Evolutionary conservation across 352 stramenopile genomes (phyloP).

Genomic region (Hyaloperonospora brassicae): DNA sequence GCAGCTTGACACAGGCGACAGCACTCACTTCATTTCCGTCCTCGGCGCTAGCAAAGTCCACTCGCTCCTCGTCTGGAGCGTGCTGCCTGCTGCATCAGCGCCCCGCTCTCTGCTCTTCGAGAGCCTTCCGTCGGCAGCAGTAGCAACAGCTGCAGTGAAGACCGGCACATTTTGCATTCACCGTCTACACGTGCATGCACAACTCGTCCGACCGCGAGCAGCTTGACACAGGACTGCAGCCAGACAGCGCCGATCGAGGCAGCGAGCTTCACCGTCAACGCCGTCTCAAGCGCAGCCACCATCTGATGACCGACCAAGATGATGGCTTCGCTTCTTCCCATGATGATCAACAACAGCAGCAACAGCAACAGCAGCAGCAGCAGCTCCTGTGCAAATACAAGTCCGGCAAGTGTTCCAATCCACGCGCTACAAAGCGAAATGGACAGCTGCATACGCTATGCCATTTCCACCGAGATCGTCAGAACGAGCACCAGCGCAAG

Average conservation of each 20-base stretch:
- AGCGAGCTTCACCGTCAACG: conserved; percentile 28
- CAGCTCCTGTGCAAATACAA: conserved; percentile 80
- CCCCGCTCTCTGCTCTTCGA: conserved; percentile 8
- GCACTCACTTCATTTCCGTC: conserved; percentile 28
- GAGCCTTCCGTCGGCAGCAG: background rate
- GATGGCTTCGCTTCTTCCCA: conserved; percentile 28
- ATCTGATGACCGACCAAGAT: conserved; percentile 29
- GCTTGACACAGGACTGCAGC: conserved; percentile 24
- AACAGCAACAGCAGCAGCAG: conserved; percentile 31
- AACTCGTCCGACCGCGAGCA: conserved; percentile 24
- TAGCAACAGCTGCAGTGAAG: conserved; percentile 11
- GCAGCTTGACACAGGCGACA: conserved; percentile 7
- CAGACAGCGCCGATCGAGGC: conserved; percentile 23
- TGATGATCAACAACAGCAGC: conserved; percentile 25
- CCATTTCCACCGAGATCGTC: conserved; percentile 73
- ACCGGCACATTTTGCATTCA: background rate
- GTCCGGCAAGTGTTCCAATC: conserved; percentile 78
- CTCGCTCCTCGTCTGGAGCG: conserved; percentile 10
- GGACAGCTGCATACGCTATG: conserved; percentile 79
- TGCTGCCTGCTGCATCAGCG: conserved; percentile 5
- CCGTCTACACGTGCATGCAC: conserved; percentile 21
- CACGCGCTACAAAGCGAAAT: conserved; percentile 78
- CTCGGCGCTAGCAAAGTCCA: conserved; percentile 17
- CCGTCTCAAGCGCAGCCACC: conserved; percentile 25
- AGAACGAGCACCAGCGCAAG: conserved; percentile 84